A percentile compares a stretch with the other conserved stretches of the same genome.
Conservation (phyloP, 768 basidiomycete genomes). For the Termitomyces titanicus region DNA sequence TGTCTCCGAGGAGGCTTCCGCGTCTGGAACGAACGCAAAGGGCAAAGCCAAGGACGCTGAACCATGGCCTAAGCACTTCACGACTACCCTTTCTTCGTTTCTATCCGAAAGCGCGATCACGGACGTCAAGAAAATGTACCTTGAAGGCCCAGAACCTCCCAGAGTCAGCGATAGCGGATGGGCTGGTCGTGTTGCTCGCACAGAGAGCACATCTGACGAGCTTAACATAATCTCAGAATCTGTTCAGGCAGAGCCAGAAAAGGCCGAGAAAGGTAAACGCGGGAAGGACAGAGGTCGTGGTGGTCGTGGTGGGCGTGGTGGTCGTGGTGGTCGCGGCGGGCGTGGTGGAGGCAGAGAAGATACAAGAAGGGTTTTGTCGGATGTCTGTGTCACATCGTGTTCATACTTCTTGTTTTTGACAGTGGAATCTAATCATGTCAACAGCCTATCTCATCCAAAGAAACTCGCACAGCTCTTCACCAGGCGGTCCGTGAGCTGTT, state of each 20-base stretch:
- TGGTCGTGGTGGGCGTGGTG: conserved; percentile 40
- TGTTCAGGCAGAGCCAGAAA: conserved; percentile 20
- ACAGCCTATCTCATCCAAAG: conserved; percentile 83
- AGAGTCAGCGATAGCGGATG: conserved; percentile 73
- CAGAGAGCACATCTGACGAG: conserved; percentile 13
- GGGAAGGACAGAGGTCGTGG: conserved; percentile 46
- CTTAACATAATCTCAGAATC: conserved; percentile 14
- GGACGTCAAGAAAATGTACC: conserved; percentile 66
- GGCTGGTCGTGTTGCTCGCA: conserved; percentile 45
- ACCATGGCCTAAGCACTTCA: conserved; percentile 68
- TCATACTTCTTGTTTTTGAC: conserved; percentile 7
- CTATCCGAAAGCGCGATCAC: conserved; percentile 58
- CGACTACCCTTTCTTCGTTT: conserved; percentile 52
- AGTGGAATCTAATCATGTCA: conserved; percentile 11
- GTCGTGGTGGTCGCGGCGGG: conserved; percentile 34
- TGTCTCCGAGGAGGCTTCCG: conserved; percentile 3
- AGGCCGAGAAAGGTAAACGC: conserved; percentile 28
- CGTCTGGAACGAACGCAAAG: conserved; percentile 8
- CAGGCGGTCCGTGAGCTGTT: conserved; percentile 78
- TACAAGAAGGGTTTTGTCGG: conserved; percentile 70
- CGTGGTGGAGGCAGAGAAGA: conserved; percentile 54
- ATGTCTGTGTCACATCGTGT: conserved; percentile 50
- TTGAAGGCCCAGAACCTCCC: conserved; percentile 81
- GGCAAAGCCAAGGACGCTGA: conserved; percentile 26
- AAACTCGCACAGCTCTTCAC: conserved; percentile 79